Evolutionary conservation across 768 basidiomycete species (phyloP).

Genomic region (Trichaptum fuscoviolaceum): DNA sequence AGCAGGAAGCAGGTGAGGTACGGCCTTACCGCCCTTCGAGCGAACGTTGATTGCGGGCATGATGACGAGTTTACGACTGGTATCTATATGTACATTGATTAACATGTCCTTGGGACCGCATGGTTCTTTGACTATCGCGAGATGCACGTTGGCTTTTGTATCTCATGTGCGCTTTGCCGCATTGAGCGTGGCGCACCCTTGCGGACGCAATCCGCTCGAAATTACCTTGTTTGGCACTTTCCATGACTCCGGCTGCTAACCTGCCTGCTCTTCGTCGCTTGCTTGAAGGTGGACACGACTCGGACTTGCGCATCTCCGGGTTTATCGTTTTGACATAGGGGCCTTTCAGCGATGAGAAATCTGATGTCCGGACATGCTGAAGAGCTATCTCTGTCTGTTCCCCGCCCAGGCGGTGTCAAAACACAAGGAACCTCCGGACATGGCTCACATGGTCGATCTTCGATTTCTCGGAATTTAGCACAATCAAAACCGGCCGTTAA

Average conservation of each 20-base stretch:
- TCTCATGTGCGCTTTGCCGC: not conserved
- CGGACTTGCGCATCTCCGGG: not conserved
- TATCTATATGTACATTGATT: not conserved
- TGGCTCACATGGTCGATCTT: not conserved
- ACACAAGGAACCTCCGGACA: not conserved
- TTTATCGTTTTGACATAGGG: not conserved
- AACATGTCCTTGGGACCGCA: not conserved
- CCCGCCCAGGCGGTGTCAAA: not conserved
- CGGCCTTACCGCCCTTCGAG: too few relatives aligned
- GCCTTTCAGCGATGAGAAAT: not conserved
- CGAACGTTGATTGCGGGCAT: not conserved
- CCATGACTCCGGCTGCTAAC: not conserved
- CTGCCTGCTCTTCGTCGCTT: not conserved
- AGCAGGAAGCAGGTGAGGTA: constrained; percentile 27
- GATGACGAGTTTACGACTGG: not conserved
- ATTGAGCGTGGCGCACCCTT: not conserved
- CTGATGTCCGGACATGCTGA: not conserved
- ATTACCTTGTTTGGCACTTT: not conserved
- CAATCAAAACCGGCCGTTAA: not conserved
- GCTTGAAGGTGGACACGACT: not conserved
- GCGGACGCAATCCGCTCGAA: too few relatives aligned
- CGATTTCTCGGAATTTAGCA: not conserved
- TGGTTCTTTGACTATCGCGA: not conserved
- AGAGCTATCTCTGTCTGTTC: not conserved
- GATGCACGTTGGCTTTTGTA: not conserved